Percentiles rank a stretch among this genome's conserved stretches.
Conservation (phyloP, 1,139 yeast genomes). For the Yamadazyma sp. region DNA sequence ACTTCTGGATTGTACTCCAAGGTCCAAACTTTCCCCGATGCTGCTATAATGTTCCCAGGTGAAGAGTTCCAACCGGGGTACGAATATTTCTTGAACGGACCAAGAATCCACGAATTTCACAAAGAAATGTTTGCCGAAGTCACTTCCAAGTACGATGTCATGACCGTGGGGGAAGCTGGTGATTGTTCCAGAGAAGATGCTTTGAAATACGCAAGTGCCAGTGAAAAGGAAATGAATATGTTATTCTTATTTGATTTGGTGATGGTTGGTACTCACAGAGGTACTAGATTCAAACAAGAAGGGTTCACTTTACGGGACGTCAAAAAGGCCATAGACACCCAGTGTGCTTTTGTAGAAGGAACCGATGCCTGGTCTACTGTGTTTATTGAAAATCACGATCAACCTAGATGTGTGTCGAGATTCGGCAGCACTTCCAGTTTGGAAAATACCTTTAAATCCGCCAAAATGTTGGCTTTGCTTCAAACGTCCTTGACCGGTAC, state of each 20-base stretch:
- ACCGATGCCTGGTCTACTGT: constrained; percentile 63
- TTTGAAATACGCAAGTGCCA: constrained; percentile 49
- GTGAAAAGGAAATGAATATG: constrained; percentile 51
- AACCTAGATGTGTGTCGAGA: constrained; percentile 52
- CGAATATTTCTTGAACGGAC: constrained; percentile 41
- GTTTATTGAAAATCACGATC: constrained; percentile 60
- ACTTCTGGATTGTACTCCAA: constrained; percentile 55
- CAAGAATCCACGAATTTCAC: constrained; percentile 57
- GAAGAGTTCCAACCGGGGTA: constrained; percentile 40
- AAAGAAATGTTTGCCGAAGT: constrained; percentile 49
- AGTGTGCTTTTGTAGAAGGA: constrained; percentile 36
- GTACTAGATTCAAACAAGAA: constrained; percentile 32
- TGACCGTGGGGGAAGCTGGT: constrained; percentile 61
- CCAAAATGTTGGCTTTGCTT: constrained; percentile 50
- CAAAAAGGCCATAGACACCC: constrained; percentile 37
- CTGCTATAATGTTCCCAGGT: constrained; percentile 45
- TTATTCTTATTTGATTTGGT: constrained; percentile 50
- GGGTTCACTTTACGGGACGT: constrained; percentile 42
- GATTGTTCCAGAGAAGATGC: constrained; percentile 41
- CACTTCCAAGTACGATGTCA: constrained; percentile 48
- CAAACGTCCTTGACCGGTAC: constrained; percentile 55
- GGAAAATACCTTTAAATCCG: constrained; percentile 36
- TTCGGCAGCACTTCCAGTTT: constrained; percentile 38
- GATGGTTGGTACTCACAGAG: constrained; percentile 38
- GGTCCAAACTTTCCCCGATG: constrained; percentile 46